phyloP scores from a whole-genome alignment of 2,329 filamentous ascomycete species.

The Scedosporium apiospermum region DNA sequence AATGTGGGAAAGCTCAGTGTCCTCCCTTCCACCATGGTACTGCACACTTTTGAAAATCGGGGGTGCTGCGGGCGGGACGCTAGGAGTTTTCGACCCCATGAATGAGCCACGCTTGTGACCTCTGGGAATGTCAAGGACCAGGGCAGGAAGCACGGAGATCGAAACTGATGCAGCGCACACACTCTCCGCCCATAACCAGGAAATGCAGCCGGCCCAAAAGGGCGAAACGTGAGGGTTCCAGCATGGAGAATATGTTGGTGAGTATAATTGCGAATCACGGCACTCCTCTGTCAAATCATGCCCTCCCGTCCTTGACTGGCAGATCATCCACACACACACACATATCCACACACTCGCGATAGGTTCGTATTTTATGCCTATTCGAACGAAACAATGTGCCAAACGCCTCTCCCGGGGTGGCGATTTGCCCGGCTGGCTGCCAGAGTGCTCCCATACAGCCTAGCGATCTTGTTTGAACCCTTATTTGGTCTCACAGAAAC shows the following conservation, averaged over 20 bases:
- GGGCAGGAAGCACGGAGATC: conserved; percentile 7
- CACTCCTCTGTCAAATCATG: background rate
- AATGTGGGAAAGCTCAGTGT: background rate
- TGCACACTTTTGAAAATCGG: background rate
- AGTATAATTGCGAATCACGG: background rate
- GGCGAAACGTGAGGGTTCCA: conserved; percentile 3
- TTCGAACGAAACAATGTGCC: background rate
- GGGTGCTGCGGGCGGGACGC: background rate
- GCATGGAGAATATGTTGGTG: background rate
- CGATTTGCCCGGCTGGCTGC: background rate
- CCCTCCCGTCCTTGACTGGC: background rate
- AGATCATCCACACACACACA: background rate
- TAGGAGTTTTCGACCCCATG: conserved; percentile 1
- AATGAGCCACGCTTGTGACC: conserved; percentile 1
- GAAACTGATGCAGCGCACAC: conserved; percentile 6
- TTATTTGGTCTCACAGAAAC: background rate
- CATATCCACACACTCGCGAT: background rate
- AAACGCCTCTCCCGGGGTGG: background rate
- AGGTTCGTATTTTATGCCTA: background rate
- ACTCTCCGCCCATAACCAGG: conserved; percentile 4
- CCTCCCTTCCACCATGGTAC: background rate
- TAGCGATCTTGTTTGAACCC: background rate
- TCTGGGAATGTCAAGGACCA: conserved; percentile 5
- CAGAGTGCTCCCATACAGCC: background rate
- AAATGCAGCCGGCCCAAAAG: conserved; percentile 3